These are phyloP conservation scores for Aspergillus haitiensis DNA, from an alignment of 495 filamentous ascomycete genomes.

Conservation along the genomic window DNA sequence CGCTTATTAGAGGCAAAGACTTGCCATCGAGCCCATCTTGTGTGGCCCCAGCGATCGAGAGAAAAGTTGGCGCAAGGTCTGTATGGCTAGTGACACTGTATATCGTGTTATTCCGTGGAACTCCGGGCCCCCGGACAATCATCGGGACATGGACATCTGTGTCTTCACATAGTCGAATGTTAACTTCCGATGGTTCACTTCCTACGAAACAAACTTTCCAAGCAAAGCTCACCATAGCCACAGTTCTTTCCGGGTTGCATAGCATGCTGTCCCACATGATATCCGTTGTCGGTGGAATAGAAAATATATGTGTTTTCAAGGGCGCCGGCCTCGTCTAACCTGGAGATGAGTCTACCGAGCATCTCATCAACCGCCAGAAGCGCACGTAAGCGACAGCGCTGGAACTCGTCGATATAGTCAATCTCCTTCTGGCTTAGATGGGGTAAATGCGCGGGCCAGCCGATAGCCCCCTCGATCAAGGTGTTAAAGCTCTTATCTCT, in stretches of 20 bases:
- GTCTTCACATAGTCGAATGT: constrained; percentile 32
- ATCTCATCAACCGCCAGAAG: constrained; percentile 69
- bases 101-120: constrained; percentile 43
- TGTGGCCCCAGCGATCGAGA: constrained; percentile 44
- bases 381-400: constrained; percentile 58
- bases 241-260: constrained; percentile 68
- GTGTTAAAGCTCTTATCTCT: constrained; percentile 37
- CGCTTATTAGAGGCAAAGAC: constrained; percentile 46
- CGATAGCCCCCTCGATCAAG: constrained; percentile 49
- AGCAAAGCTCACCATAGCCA: constrained; percentile 61
- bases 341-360: constrained; percentile 53
- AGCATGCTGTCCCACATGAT: constrained; percentile 67
- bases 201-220: neutral
- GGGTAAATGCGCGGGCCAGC: constrained; percentile 55
- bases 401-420: constrained; percentile 64
- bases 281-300: constrained; percentile 69
- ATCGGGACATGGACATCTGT: constrained; percentile 70
- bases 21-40: constrained; percentile 54
- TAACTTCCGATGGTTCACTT: neutral
- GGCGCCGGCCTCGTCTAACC: constrained; percentile 50
- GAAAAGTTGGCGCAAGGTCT: constrained; percentile 65
- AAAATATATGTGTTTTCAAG: constrained; percentile 68
- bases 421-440: constrained; percentile 51
- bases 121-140: constrained; percentile 56
- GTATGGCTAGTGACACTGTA: constrained; percentile 63